Evolutionary conservation across 306 rosid genomes (phyloP), one percentile per base, ranked within the genome.

Genomic region (Medicago arabica): DNA sequence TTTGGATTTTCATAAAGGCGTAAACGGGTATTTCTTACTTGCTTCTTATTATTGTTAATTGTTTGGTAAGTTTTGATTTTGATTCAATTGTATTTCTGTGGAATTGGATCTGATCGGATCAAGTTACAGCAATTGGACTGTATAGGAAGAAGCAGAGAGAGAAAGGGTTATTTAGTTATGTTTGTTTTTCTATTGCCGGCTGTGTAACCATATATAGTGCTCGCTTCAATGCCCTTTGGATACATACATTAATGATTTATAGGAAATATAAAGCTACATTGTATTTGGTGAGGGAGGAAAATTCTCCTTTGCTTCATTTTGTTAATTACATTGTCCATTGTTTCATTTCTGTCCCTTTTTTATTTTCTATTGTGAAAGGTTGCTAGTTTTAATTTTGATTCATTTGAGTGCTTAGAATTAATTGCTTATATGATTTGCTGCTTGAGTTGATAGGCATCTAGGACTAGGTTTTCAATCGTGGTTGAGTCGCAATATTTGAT

Each of bases 301-400:
- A 81, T 78, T 81, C 81, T 75, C 80, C 84, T 74, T 71, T 46
- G n/a, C 69, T 71, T 76, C 46, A 34, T 85, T 78, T 78, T 78
- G 63, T 65, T 58, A 65, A 71, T 14, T 59, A 40, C 38, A 16
- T 74, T 58, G 65, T 74, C 70, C 31, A 16, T 78, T 76, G 70
- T 67, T 80, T 57, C 75, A 2, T 0, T 64, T 36, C 53, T 75
- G 73, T 50, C 21, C 44, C 34, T 43, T 31, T n/a, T 18, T 46
- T 53, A 16, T 51, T 13, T 39, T 14, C 14, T 62, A 16, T 62
- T 44, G 41, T 36, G 40, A 12, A 34, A 8, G 23, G 57, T 63
- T 63, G 36, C 59, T 74, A 40, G 23, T 31, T 63, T 62, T 34
- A 9, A 18, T 53, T 40, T 76, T 40, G 54, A 64, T 59, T 25